Conservation (phyloP, 768 basidiomycete genomes). For the Xanthoconium purpureum region DNA sequence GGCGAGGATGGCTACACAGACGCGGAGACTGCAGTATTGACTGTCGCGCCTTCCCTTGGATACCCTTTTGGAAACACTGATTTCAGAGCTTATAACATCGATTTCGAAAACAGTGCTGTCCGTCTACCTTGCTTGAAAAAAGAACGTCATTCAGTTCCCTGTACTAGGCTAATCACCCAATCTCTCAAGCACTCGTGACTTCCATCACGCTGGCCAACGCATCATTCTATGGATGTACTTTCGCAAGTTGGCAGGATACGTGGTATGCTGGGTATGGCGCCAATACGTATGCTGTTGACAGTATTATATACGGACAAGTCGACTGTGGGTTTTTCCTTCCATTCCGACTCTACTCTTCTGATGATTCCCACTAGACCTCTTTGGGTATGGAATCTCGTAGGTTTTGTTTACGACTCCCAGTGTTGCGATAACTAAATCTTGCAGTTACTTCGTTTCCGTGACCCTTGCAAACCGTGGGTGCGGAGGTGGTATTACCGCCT, state of each 20-base stretch:
- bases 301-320: conserved; percentile 59
- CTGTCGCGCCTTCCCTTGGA: conserved; percentile 52
- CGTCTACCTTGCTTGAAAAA: conserved; percentile 13
- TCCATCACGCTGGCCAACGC: conserved; percentile 65
- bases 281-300: conserved; percentile 59
- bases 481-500: conserved; percentile 63
- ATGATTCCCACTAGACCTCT: conserved; percentile 4
- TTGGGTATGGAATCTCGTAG: conserved; percentile 12
- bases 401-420: background rate
- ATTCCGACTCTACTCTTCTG: background rate
- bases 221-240: conserved; percentile 42
- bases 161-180: conserved; percentile 47
- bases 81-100: conserved; percentile 65
- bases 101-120: conserved; percentile 67
- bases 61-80: conserved; percentile 50
- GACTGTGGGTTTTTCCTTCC: conserved; percentile 46
- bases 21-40: conserved; percentile 55
- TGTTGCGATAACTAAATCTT: background rate
- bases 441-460: conserved; percentile 58
- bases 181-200: conserved; percentile 60
- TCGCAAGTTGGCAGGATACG: conserved; percentile 33
- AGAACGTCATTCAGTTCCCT: background rate
- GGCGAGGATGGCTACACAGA: conserved; percentile 44
- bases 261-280: conserved; percentile 61
- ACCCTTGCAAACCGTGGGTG: conserved; percentile 61